phyloP scores from a whole-genome alignment of 2,329 filamentous ascomycete genomes.

The Davidsoniella australis region DNA sequence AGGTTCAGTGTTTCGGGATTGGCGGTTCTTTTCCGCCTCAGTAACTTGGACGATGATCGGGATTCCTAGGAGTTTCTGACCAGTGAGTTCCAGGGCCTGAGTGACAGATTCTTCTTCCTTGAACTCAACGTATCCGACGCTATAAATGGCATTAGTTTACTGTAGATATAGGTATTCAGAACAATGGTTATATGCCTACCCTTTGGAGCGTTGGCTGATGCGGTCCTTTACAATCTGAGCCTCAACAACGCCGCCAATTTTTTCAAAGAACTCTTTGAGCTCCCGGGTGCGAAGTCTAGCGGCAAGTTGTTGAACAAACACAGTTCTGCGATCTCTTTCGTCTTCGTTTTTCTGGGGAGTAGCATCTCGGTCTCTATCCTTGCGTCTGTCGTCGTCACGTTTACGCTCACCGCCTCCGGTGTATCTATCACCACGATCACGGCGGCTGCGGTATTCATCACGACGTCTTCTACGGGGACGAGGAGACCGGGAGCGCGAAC shows the following conservation, averaged over 20 bases:
- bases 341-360: conserved; percentile 76
- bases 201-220: conserved; percentile 92
- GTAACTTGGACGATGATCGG: conserved; percentile 97
- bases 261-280: conserved; percentile 87
- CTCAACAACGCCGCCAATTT: conserved; percentile 85
- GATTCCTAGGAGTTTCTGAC: conserved; percentile 95
- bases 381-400: conserved; percentile 31
- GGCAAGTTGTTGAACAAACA: conserved; percentile 96
- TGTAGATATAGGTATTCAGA: neutral
- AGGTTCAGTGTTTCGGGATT: conserved; percentile 67
- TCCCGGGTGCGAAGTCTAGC: conserved; percentile 84
- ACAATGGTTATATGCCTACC: conserved; percentile 38
- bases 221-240: conserved; percentile 97
- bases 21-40: conserved; percentile 97
- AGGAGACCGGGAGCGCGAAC: conserved; percentile 58
- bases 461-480: conserved; percentile 14
- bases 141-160: conserved; percentile 22
- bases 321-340: conserved; percentile 87
- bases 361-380: conserved; percentile 28
- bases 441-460: conserved; percentile 25
- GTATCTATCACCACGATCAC: conserved; percentile 29
- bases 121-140: conserved; percentile 98
- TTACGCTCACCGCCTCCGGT: conserved; percentile 36
- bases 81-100: conserved; percentile 91
- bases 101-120: conserved; percentile 87